Conservation (phyloP, 2,329 filamentous ascomycete species). For the Tolypocladium inflatum region DNA sequence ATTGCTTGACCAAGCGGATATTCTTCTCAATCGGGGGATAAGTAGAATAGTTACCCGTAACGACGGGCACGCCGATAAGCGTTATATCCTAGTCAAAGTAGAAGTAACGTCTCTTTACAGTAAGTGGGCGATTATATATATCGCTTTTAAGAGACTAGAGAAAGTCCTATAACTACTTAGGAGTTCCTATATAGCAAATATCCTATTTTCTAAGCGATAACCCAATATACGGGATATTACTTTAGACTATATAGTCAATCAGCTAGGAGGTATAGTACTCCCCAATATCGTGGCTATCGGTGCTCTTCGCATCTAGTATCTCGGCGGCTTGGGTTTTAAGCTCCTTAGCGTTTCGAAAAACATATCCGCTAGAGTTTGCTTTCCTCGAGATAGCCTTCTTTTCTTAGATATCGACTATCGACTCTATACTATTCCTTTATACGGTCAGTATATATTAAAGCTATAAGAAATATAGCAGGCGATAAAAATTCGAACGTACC, state of each 20-base stretch:
- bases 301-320: slow-evolving; percentile 8
- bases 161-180: slow-evolving; percentile 17
- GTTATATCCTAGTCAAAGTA: slow-evolving; percentile 22
- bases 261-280: slow-evolving; percentile 16
- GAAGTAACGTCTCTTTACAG: slow-evolving; percentile 17
- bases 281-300: slow-evolving; percentile 12
- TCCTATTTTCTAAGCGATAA: slow-evolving; percentile 12
- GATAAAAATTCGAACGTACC: neutral
- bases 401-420: slow-evolving; percentile 17
- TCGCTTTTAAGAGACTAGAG: slow-evolving; percentile 8
- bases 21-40: slow-evolving; percentile 19
- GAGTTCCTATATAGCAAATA: slow-evolving; percentile 17
- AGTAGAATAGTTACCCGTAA: slow-evolving; percentile 17
- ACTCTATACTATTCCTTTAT: slow-evolving; percentile 6
- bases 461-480: neutral
- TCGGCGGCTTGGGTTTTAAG: slow-evolving; percentile 13
- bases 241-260: slow-evolving; percentile 11
- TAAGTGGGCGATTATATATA: neutral
- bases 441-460: neutral
- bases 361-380: slow-evolving; percentile 18
- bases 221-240: slow-evolving; percentile 13
- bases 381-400: slow-evolving; percentile 19
- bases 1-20: slow-evolving; percentile 16
- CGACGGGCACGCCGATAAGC: slow-evolving; percentile 15
- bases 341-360: slow-evolving; percentile 14